Percentiles rank a stretch among this genome's conserved stretches.
These are phyloP conservation scores for Zymoseptoria pseudotritici DNA, from an alignment of 2,329 filamentous ascomycete species.

Conservation along the genomic window DNA sequence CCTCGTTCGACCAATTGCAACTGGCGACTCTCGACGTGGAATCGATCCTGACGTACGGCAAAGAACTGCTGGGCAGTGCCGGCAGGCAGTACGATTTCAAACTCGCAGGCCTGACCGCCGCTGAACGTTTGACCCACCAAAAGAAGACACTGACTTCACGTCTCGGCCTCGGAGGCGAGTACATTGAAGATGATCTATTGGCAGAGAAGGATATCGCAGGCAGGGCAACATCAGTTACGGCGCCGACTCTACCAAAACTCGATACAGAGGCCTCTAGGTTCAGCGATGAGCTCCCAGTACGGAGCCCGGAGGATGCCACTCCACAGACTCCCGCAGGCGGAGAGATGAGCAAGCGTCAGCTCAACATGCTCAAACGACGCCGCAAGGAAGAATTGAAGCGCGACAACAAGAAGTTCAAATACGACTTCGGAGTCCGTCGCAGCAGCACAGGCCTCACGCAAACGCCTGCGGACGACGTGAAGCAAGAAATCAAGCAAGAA, in stretches of 20 bases:
- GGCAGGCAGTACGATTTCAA: conserved; percentile 78
- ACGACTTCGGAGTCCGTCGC: conserved; percentile 67
- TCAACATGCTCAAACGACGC: conserved; percentile 91
- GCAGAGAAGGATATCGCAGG: conserved; percentile 53
- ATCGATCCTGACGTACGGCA: conserved; percentile 73
- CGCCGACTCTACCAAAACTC: conserved; percentile 38
- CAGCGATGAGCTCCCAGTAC: conserved; percentile 18
- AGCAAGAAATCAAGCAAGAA: conserved; percentile 52
- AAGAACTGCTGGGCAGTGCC: conserved; percentile 72
- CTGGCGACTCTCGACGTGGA: conserved; percentile 70
- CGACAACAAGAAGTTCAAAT: conserved; percentile 69
- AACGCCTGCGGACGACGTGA: conserved; percentile 48
- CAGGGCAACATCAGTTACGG: conserved; percentile 33
- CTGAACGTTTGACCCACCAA: conserved; percentile 72
- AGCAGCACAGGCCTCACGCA: conserved; percentile 54
- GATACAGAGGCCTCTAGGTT: conserved; percentile 46
- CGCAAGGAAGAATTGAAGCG: conserved; percentile 84
- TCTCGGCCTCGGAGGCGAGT: conserved; percentile 76
- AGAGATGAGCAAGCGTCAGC: conserved; percentile 78
- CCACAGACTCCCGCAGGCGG: conserved; percentile 25
- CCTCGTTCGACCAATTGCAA: conserved; percentile 52
- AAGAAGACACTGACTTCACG: conserved; percentile 80
- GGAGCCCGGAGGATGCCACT: conserved; percentile 26
- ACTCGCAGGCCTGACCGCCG: conserved; percentile 72
- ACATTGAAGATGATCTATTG: conserved; percentile 76